Conservation (phyloP, 2,329 filamentous ascomycete species). For the Cercospora janseana region DNA sequence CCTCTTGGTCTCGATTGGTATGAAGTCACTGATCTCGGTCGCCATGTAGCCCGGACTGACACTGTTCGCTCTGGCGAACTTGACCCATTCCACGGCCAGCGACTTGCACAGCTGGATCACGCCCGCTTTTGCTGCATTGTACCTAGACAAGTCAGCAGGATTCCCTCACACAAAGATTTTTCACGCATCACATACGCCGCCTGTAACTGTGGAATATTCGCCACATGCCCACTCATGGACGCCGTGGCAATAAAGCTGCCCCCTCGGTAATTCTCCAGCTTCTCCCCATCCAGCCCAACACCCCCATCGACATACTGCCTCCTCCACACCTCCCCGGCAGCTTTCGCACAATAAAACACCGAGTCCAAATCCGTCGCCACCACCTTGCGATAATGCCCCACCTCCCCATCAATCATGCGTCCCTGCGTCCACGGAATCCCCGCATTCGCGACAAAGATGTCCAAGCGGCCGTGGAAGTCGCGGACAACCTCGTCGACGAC, state of each 20-base stretch:
- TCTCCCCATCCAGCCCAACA: conserved; percentile 48
- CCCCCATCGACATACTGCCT: conserved; percentile 66
- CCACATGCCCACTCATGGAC: conserved; percentile 37
- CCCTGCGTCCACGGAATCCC: conserved; percentile 72
- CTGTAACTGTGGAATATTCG: conserved; percentile 51
- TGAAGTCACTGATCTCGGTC: conserved; percentile 54
- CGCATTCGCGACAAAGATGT: conserved; percentile 76
- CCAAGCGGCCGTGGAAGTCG: conserved; percentile 67
- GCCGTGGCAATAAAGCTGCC: conserved; percentile 52
- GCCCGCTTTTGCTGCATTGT: conserved; percentile 53
- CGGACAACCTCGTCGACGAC: conserved; percentile 59
- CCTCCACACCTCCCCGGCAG: conserved; percentile 66
- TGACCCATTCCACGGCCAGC: conserved; percentile 56
- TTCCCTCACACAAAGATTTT: background rate
- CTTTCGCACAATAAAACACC: conserved; percentile 46
- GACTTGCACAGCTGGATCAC: conserved; percentile 58
- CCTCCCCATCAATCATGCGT: conserved; percentile 62
- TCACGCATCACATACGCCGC: conserved; percentile 38
- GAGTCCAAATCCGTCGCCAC: conserved; percentile 65
- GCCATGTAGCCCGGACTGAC: conserved; percentile 56
- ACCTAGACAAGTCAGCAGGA: conserved; percentile 4
- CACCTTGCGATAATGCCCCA: conserved; percentile 65
- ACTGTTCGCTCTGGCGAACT: conserved; percentile 56
- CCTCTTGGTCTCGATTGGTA: conserved; percentile 40
- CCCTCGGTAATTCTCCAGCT: conserved; percentile 43